phyloP scores from a whole-genome alignment of 1,139 yeast species.

The Saccharomycopsis hybrid region DNA sequence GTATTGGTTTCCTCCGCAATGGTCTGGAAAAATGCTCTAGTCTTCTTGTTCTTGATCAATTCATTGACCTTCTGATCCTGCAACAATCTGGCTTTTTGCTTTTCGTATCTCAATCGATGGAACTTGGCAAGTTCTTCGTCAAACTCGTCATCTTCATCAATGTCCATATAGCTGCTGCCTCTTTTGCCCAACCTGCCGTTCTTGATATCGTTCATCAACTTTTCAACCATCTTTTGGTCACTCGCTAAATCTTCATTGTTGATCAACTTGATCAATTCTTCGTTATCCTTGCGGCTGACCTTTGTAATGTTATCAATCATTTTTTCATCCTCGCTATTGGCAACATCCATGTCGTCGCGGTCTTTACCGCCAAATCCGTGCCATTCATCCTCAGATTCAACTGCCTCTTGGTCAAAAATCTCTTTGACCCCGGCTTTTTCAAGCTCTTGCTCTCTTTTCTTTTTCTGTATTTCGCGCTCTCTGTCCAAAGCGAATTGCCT shows the following conservation, averaged over 20 bases:
- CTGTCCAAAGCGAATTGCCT: slow-evolving; percentile 30
- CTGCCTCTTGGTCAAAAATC: slow-evolving; percentile 82
- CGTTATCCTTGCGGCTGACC: slow-evolving; percentile 52
- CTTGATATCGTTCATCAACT: slow-evolving; percentile 72
- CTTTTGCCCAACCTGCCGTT: slow-evolving; percentile 72
- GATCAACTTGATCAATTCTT: slow-evolving; percentile 48
- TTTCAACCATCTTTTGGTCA: slow-evolving; percentile 67
- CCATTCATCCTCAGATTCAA: slow-evolving; percentile 96
- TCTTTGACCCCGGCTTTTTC: slow-evolving; percentile 45
- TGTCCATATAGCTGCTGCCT: slow-evolving; percentile 28
- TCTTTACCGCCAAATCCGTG: slow-evolving; percentile 82
- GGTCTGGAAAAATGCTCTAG: slow-evolving; percentile 68
- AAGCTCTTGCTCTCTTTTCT: slow-evolving; percentile 41
- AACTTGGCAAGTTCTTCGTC: slow-evolving; percentile 43
- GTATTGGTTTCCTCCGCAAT: slow-evolving; percentile 47
- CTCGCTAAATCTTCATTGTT: slow-evolving; percentile 63
- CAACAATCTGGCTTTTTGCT: slow-evolving; percentile 49
- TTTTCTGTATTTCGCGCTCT: slow-evolving; percentile 27
- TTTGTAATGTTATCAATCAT: slow-evolving; percentile 73
- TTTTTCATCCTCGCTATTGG: slow-evolving; percentile 68
- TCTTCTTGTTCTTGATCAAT: slow-evolving; percentile 48
- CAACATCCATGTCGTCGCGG: slow-evolving; percentile 56
- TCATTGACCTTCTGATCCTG: slow-evolving; percentile 47
- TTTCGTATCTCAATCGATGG: slow-evolving; percentile 35
- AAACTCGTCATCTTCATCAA: slow-evolving; percentile 46